These are phyloP conservation scores for Phytophthora citricola DNA, from an alignment of 352 stramenopile genomes.

Conservation along the genomic window DNA sequence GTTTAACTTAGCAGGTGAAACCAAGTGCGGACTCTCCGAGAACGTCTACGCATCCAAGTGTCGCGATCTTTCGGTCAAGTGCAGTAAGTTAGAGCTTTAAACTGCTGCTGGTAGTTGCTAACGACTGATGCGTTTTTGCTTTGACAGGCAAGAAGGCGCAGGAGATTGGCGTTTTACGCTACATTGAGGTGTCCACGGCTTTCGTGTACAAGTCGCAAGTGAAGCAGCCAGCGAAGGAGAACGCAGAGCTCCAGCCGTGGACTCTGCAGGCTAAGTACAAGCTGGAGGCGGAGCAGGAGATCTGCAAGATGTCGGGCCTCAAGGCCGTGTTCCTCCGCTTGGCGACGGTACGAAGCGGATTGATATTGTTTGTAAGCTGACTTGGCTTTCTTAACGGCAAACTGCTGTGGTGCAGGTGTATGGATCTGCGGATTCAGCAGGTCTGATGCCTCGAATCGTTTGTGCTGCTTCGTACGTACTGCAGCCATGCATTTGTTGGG, in stretches of 20 bases:
- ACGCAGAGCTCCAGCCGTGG: conserved; percentile 75
- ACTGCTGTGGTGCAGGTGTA: conserved; percentile 62
- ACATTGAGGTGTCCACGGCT: conserved; percentile 87
- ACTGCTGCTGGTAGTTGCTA: neutral
- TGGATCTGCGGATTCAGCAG: conserved; percentile 75
- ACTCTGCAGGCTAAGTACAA: conserved; percentile 90
- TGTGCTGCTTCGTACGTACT: conserved; percentile 78
- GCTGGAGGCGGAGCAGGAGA: conserved; percentile 79
- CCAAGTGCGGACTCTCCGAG: conserved; percentile 80
- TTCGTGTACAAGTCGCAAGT: conserved; percentile 90
- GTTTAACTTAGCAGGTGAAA: conserved; percentile 87
- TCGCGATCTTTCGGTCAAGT: conserved; percentile 85
- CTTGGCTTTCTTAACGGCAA: neutral
- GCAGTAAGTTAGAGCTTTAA: conserved; percentile 49
- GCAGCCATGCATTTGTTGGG: neutral
- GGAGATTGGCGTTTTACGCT: conserved; percentile 76
- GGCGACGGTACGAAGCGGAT: conserved; percentile 53
- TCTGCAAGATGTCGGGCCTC: conserved; percentile 61
- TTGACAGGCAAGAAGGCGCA: conserved; percentile 64
- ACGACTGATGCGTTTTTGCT: conserved; percentile 1
- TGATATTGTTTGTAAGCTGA: neutral
- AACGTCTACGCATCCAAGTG: conserved; percentile 86
- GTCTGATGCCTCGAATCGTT: conserved; percentile 88
- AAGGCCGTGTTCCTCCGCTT: conserved; percentile 81
- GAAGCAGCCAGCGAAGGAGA: conserved; percentile 70